phyloP scores from a whole-genome alignment of 805 yeast species.

The Teunomyces gatunensis region DNA sequence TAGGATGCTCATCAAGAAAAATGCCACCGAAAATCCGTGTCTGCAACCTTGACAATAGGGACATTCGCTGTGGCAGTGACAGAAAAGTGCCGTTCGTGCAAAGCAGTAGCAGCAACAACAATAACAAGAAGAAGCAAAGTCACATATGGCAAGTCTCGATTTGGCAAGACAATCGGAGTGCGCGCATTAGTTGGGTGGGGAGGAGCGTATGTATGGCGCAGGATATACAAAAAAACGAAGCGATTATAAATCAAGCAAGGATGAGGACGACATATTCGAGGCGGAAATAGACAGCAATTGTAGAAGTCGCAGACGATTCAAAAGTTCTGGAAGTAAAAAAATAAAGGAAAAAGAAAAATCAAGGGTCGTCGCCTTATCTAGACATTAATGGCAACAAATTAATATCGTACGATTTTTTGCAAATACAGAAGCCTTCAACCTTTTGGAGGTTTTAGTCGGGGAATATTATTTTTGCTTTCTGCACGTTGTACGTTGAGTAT shows the following conservation, averaged over 20 bases:
- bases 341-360: not conserved
- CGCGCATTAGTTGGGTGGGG: no score
- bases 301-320: not conserved
- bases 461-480: not conserved
- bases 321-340: not conserved
- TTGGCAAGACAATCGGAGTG: no score
- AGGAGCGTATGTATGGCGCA: no score
- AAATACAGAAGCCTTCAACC: not conserved
- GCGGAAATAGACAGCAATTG: not conserved
- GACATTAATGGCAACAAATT: not conserved
- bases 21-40: not conserved
- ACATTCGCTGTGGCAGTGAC: not conserved
- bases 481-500: not conserved
- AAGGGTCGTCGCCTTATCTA: not conserved
- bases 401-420: not conserved
- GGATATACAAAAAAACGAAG: not conserved
- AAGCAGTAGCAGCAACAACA: no score
- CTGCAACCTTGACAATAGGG: not conserved
- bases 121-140: no score
- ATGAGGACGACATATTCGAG: not conserved
- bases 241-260: not conserved
- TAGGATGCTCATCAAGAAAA: not conserved
- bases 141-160: no score
- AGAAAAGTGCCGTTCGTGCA: not conserved
- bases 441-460: not conserved